Evolutionary conservation across 345 rosid species (phyloP).

Genomic region (Noccaea caerulescens): DNA sequence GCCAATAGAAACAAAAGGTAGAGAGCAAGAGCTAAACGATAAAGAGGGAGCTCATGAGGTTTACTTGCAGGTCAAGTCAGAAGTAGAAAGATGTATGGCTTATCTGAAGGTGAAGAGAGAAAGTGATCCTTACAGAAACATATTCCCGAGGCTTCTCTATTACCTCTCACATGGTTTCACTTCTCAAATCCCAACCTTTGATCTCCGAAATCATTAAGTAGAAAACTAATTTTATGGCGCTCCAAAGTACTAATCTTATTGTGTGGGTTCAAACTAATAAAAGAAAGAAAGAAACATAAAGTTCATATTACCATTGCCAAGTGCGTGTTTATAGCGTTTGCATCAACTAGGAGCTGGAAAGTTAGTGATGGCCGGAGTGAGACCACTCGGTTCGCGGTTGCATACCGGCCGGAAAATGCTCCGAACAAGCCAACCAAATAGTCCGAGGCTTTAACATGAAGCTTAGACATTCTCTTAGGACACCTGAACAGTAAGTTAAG

Average conservation of each 20-base stretch:
- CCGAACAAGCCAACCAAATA: too few relatives aligned
- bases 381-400: too few relatives aligned
- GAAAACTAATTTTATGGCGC: too few relatives aligned
- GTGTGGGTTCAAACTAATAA: background rate
- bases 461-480: too few relatives aligned
- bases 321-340: too few relatives aligned
- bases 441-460: too few relatives aligned
- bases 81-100: constrained; percentile 58
- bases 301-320: too few relatives aligned
- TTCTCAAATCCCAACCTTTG: constrained; percentile 63
- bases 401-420: too few relatives aligned
- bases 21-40: constrained; percentile 52
- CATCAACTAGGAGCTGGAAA: too few relatives aligned
- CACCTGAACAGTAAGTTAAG: too few relatives aligned
- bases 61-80: constrained; percentile 58
- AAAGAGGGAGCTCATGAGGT: constrained; percentile 53
- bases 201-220: constrained; percentile 43
- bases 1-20: constrained; percentile 74
- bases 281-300: background rate
- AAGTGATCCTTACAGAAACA: constrained; percentile 62
- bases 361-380: too few relatives aligned
- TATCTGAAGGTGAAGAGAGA: constrained; percentile 62
- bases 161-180: constrained; percentile 49
- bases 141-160: constrained; percentile 52
- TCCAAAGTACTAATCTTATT: background rate